Conservation (phyloP, 2,329 filamentous ascomycete genomes). For the Penicillium glabrum region DNA sequence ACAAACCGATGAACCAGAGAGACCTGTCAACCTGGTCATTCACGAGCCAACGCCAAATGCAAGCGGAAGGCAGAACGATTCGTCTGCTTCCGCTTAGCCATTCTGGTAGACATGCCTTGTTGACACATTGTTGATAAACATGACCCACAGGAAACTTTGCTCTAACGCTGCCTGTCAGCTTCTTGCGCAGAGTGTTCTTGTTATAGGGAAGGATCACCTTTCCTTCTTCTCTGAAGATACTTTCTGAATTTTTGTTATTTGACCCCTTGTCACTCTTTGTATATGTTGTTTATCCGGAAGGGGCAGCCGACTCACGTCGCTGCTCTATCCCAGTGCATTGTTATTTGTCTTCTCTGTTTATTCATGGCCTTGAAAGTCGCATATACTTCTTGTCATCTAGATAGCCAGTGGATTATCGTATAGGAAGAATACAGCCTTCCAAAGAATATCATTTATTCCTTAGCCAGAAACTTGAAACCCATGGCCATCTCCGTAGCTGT, state of each 20-base stretch:
- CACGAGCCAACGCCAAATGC: slow-evolving; percentile 4
- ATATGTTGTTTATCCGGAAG: neutral
- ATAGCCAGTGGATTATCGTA: neutral
- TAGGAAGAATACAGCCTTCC: neutral
- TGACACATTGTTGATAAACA: neutral
- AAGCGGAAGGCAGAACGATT: neutral
- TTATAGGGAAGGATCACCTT: neutral
- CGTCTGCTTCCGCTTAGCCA: neutral
- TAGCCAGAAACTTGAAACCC: too few species aligned
- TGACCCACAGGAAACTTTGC: neutral
- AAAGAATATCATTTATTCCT: neutral
- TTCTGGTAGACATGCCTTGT: neutral
- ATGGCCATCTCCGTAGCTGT: too few species aligned
- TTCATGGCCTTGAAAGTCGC: neutral
- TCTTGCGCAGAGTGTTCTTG: neutral
- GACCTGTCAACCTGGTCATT: slow-evolving; percentile 32
- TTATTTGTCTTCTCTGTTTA: neutral
- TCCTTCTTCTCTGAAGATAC: neutral
- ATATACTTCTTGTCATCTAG: neutral
- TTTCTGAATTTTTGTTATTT: neutral
- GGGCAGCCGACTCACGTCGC: neutral
- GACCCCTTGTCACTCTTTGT: neutral
- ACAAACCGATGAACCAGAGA: slow-evolving; percentile 29
- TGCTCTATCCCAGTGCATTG: neutral
- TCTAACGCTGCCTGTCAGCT: neutral